These are phyloP conservation scores for Plasmodium gallinaceum DNA, from an alignment of 169 alveolate genomes.

Conservation along the genomic window DNA sequence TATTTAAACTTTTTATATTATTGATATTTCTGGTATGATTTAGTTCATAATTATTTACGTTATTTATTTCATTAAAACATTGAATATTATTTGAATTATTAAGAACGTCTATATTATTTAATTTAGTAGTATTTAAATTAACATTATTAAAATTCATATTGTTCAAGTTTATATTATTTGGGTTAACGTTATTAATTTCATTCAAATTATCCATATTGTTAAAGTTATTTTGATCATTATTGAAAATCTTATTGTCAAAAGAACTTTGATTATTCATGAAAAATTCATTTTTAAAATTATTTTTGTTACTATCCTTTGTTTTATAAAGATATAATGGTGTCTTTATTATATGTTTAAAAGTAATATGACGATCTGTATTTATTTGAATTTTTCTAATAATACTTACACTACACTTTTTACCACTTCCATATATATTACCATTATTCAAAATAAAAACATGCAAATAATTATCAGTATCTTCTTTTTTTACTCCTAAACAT, in stretches of 20 bases:
- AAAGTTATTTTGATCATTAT: background rate
- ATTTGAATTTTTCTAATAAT: slow-evolving; percentile 73
- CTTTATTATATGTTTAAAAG: slow-evolving; percentile 65
- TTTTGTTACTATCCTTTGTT: slow-evolving; percentile 45
- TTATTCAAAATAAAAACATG: slow-evolving; percentile 66
- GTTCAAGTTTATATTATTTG: background rate
- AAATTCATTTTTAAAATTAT: slow-evolving; percentile 4
- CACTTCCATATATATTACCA: slow-evolving; percentile 75
- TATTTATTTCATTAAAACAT: background rate
- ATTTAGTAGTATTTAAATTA: background rate
- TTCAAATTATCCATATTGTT: background rate
- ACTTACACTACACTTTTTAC: slow-evolving; percentile 74
- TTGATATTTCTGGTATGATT: background rate
- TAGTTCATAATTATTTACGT: background rate
- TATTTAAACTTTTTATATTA: slow-evolving; percentile 5
- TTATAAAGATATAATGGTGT: slow-evolving; percentile 68
- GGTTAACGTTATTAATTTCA: background rate
- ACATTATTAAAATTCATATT: background rate
- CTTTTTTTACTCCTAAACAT: slow-evolving; percentile 70
- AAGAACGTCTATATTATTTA: background rate
- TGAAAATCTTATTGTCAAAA: background rate
- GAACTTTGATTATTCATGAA: background rate
- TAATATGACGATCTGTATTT: slow-evolving; percentile 69
- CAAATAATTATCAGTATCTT: slow-evolving; percentile 66
- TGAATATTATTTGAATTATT: background rate